Evolutionary conservation across 1,284 basidiomycete species (phyloP).

Genomic region (Phellopilus nigrolimitatus): DNA sequence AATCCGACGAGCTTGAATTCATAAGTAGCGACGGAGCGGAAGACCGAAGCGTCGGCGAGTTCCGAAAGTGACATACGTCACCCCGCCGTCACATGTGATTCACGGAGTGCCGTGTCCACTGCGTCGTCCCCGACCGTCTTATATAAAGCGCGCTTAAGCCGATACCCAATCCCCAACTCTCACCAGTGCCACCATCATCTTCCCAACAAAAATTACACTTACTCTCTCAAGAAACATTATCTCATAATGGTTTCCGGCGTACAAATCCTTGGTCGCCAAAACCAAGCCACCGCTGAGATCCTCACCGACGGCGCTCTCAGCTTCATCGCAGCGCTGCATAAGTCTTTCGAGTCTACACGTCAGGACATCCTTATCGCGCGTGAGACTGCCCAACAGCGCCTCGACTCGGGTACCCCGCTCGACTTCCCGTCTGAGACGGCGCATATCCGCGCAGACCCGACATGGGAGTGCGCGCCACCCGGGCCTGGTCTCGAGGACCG

Average conservation of each 20-base stretch:
- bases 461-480: constrained; percentile 91
- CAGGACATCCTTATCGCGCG: constrained; percentile 74
- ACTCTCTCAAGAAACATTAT: background rate
- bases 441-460: constrained; percentile 81
- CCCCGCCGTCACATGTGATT: background rate
- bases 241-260: constrained; percentile 50
- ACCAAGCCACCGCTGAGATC: constrained; percentile 65
- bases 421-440: constrained; percentile 91
- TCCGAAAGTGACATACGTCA: background rate
- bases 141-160: background rate
- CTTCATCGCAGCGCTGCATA: constrained; percentile 90
- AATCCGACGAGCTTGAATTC: background rate
- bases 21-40: background rate
- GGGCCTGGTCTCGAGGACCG: constrained; percentile 91
- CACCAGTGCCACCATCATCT: background rate
- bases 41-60: background rate
- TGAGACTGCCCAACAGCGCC: constrained; percentile 69
- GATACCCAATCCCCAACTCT: constrained; percentile 1
- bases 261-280: constrained; percentile 57
- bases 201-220: constrained; percentile 5
- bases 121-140: background rate
- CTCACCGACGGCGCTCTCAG: constrained; percentile 84
- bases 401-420: constrained; percentile 73
- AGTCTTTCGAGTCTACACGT: constrained; percentile 87
- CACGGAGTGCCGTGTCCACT: constrained; percentile 6